Percentiles rank a stretch among this genome's conserved stretches.
These are phyloP conservation scores for Psilocybe cubensis DNA, from an alignment of 768 basidiomycete genomes.

Conservation along the genomic window DNA sequence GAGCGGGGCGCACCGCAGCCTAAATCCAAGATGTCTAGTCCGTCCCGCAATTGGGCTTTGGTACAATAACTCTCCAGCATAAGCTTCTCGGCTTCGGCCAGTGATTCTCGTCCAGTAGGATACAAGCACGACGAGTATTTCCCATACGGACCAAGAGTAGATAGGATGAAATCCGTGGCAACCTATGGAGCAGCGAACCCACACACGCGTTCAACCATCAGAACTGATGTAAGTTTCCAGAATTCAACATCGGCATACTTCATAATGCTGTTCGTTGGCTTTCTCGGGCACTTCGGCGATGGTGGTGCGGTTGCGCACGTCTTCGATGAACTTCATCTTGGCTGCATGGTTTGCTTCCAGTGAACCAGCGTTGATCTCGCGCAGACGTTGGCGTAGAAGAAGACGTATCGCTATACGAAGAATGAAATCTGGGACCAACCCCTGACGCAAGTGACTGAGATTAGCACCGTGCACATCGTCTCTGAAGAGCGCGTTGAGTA, in stretches of 20 bases:
- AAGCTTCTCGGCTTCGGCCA: conserved; percentile 65
- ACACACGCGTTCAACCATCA: background rate
- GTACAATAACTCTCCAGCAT: conserved; percentile 72
- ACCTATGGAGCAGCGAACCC: conserved; percentile 40
- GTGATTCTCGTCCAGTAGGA: conserved; percentile 58
- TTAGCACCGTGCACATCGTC: background rate
- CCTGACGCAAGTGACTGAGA: conserved; percentile 33
- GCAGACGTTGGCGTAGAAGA: conserved; percentile 54
- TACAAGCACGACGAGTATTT: conserved; percentile 74
- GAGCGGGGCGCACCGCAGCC: conserved; percentile 56
- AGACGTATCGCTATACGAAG: conserved; percentile 36
- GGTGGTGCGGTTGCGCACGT: conserved; percentile 46
- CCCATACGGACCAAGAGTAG: conserved; percentile 65
- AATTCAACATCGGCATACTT: conserved; percentile 41
- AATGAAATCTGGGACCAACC: conserved; percentile 64
- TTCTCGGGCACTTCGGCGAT: conserved; percentile 69
- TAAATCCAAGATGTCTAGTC: conserved; percentile 65
- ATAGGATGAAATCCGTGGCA: conserved; percentile 62
- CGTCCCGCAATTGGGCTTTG: conserved; percentile 65
- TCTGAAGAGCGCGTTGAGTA: background rate
- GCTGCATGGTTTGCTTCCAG: conserved; percentile 63
- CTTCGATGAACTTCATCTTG: conserved; percentile 71
- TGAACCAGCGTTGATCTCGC: conserved; percentile 63
- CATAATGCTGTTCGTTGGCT: conserved; percentile 80
- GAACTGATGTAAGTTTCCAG: no score